Evolutionary conservation across 2,329 filamentous ascomycete species (phyloP).

Genomic region (Epichloe amarillans): DNA sequence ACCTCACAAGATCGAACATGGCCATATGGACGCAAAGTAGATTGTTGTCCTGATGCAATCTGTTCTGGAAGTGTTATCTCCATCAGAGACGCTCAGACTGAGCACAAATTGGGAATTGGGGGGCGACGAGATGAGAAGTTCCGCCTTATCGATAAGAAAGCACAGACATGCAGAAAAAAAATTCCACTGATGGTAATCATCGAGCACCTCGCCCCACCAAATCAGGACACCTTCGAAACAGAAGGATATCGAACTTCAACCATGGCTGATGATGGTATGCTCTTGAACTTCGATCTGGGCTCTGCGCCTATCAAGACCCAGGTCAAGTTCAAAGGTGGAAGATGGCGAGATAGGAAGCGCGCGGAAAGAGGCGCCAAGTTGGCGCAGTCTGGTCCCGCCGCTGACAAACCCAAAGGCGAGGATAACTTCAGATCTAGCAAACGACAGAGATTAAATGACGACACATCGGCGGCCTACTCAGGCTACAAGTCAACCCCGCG

Average conservation of each 20-base stretch:
- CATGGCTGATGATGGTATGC: slow-evolving; percentile 93
- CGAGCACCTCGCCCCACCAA: slow-evolving; percentile 4
- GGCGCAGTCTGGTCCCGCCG: slow-evolving; percentile 12
- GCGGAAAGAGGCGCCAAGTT: slow-evolving; percentile 33
- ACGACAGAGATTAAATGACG: slow-evolving; percentile 27
- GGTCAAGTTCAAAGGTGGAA: slow-evolving; percentile 70
- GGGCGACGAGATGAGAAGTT: too few species aligned
- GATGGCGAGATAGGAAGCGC: slow-evolving; percentile 77
- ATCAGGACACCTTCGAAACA: neutral
- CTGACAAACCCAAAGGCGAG: slow-evolving; percentile 13
- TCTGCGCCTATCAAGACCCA: slow-evolving; percentile 50
- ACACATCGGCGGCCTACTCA: slow-evolving; percentile 8
- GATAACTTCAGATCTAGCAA: slow-evolving; percentile 27
- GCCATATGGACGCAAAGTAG: too few species aligned
- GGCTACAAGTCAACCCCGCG: neutral
- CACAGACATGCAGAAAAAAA: neutral
- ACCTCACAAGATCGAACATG: neutral
- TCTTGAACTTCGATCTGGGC: slow-evolving; percentile 78
- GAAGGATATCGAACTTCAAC: neutral
- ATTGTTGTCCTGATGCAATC: too few species aligned
- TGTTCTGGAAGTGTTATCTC: too few species aligned
- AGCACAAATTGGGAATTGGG: too few species aligned
- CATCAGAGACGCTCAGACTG: too few species aligned
- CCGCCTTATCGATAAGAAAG: neutral
- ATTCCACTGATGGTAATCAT: neutral